Conservation (phyloP, 495 filamentous ascomycete species). For the Xylaria longipes region DNA sequence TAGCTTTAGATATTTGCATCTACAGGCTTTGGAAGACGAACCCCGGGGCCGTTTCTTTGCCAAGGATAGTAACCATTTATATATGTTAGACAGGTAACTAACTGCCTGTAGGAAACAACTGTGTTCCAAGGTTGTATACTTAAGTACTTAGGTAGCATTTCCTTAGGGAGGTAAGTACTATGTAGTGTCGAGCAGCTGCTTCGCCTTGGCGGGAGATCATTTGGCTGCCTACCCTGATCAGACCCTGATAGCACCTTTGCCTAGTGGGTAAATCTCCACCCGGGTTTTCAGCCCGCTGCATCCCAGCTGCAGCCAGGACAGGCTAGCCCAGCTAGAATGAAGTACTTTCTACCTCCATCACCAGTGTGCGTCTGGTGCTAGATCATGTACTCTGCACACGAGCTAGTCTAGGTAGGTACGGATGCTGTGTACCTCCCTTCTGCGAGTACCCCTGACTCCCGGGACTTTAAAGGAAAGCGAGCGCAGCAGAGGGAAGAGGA, state of each 20-base stretch:
- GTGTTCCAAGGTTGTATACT: no score
- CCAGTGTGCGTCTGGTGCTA: fast-evolving
- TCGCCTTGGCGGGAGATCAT: conserved; percentile 23
- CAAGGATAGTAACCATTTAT: neutral
- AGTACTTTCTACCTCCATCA: neutral
- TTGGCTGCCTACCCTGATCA: conserved; percentile 7
- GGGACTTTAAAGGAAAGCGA: conserved; percentile 20
- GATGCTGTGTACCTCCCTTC: neutral
- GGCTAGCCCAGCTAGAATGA: neutral
- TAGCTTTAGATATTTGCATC: neutral
- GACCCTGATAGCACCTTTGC: neutral
- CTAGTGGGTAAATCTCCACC: conserved; percentile 15
- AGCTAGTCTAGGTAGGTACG: neutral
- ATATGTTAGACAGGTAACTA: no score
- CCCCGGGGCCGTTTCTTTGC: neutral
- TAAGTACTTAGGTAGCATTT: no score
- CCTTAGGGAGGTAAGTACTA: neutral
- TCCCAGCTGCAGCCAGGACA: conserved; percentile 7
- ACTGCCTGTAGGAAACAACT: neutral
- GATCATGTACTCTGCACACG: neutral
- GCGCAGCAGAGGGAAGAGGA: neutral
- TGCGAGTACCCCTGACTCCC: conserved; percentile 18
- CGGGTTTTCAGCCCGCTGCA: conserved; percentile 28
- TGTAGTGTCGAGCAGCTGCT: neutral
- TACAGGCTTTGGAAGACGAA: neutral